Evolutionary conservation across 345 rosid genomes (phyloP).

Genomic region (Citrus glauca): DNA sequence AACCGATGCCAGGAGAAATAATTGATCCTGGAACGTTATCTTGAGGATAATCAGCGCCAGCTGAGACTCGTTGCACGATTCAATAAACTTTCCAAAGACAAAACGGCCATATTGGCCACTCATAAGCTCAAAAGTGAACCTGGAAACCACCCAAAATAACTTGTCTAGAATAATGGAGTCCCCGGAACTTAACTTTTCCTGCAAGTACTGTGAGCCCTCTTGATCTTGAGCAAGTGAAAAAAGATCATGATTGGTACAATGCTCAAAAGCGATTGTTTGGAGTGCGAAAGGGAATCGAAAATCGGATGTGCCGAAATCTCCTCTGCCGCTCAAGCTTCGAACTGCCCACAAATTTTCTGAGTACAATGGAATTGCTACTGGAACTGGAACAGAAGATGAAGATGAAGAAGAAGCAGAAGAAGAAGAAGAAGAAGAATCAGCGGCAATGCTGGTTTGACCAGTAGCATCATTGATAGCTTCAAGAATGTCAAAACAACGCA

Average conservation of each 20-base stretch:
- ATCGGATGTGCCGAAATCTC: background rate
- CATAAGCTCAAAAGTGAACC: conserved; percentile 10
- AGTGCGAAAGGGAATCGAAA: background rate
- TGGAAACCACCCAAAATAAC: background rate
- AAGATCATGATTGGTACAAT: background rate
- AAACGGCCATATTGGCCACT: conserved; percentile 9
- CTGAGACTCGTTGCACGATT: conserved; percentile 8
- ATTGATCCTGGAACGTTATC: background rate
- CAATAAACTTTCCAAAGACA: conserved; percentile 17
- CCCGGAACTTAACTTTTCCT: background rate
- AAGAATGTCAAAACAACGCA: background rate
- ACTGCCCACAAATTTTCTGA: background rate
- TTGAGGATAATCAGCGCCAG: background rate
- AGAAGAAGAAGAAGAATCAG: background rate
- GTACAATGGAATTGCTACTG: background rate
- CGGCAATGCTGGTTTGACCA: background rate
- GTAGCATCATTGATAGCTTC: background rate
- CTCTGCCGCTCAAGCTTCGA: background rate
- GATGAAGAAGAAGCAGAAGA: background rate
- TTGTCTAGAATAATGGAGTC: background rate
- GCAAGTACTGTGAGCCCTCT: conserved; percentile 15
- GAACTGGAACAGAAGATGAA: background rate
- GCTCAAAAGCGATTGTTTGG: background rate
- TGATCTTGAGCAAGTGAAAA: background rate
- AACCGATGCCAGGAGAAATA: background rate